phyloP scores from a whole-genome alignment of 306 rosid genomes.

The Cyclanthera cordifolia region DNA sequence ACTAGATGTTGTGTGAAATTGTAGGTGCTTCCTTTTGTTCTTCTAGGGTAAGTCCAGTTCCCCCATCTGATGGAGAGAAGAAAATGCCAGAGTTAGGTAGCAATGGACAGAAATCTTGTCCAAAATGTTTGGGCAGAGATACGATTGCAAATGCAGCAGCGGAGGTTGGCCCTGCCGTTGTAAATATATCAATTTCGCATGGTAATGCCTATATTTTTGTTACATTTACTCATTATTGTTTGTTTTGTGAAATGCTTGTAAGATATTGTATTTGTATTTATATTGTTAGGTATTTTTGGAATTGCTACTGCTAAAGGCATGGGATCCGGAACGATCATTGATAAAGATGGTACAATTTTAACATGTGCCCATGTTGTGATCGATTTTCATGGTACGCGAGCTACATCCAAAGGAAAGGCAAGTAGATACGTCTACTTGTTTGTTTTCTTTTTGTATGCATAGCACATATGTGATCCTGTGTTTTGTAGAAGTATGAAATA shows the following conservation, averaged over 20 bases:
- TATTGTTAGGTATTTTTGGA: constrained; percentile 41
- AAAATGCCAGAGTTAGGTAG: constrained; percentile 14
- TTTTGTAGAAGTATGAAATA: neutral
- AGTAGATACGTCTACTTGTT: constrained; percentile 21
- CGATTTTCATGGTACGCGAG: constrained; percentile 40
- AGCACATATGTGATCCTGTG: neutral
- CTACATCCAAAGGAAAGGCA: constrained; percentile 63
- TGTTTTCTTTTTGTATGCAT: neutral
- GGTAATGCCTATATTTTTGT: constrained; percentile 18
- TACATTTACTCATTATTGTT: neutral
- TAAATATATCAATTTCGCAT: constrained; percentile 53
- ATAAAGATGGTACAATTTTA: constrained; percentile 72
- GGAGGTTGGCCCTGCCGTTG: constrained; percentile 74
- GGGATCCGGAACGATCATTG: constrained; percentile 80
- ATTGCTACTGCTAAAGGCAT: constrained; percentile 33
- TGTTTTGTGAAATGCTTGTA: neutral
- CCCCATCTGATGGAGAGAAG: constrained; percentile 32
- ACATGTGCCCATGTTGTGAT: constrained; percentile 83
- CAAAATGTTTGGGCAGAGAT: constrained; percentile 52
- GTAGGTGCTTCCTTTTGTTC: constrained; percentile 42
- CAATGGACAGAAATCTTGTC: constrained; percentile 30
- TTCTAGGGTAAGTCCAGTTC: constrained; percentile 24
- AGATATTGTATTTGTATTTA: neutral
- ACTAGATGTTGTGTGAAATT: constrained; percentile 9
- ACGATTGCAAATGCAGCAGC: constrained; percentile 84